Evolutionary conservation across 2,329 filamentous ascomycete genomes (phyloP).

Genomic region (Thelonectria discophora): DNA sequence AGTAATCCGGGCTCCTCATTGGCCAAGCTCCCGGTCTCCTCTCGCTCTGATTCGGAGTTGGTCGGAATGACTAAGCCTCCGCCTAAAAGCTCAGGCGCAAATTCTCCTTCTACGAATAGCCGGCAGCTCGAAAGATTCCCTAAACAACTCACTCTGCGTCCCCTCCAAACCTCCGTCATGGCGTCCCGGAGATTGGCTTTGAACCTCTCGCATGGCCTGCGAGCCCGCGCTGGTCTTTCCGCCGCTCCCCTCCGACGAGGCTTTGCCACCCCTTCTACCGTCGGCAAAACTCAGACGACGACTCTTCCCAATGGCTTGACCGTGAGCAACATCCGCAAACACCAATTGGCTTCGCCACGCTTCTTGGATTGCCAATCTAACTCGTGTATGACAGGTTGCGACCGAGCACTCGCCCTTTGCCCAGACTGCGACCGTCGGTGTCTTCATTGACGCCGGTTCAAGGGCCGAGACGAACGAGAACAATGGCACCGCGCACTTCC

Average conservation of each 20-base stretch:
- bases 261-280: conserved; percentile 85
- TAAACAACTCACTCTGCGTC: conserved; percentile 64
- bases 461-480: conserved; percentile 97
- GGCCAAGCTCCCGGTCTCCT: conserved; percentile 34
- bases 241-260: conserved; percentile 82
- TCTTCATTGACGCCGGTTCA: conserved; percentile 99
- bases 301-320: conserved; percentile 98
- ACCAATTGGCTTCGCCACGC: conserved; percentile 51
- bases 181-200: conserved; percentile 97
- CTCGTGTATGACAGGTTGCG: conserved; percentile 73
- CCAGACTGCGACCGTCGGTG: conserved; percentile 96
- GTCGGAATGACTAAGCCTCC: conserved; percentile 52
- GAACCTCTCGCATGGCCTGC: conserved; percentile 90
- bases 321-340: conserved; percentile 61
- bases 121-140: conserved; percentile 55
- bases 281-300: conserved; percentile 91
- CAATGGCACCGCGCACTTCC: conserved; percentile 99
- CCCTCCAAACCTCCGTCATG: conserved; percentile 72
- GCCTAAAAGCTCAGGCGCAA: conserved; percentile 55
- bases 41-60: conserved; percentile 50
- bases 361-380: conserved; percentile 39
- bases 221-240: conserved; percentile 85
- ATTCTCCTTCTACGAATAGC: conserved; percentile 55
- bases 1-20: conserved; percentile 50
- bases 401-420: conserved; percentile 98